A percentile compares a stretch with the other conserved stretches of the same genome.
phyloP scores from a whole-genome alignment of 2,329 filamentous ascomycete genomes.

The Chaetomiaceae sp. region DNA sequence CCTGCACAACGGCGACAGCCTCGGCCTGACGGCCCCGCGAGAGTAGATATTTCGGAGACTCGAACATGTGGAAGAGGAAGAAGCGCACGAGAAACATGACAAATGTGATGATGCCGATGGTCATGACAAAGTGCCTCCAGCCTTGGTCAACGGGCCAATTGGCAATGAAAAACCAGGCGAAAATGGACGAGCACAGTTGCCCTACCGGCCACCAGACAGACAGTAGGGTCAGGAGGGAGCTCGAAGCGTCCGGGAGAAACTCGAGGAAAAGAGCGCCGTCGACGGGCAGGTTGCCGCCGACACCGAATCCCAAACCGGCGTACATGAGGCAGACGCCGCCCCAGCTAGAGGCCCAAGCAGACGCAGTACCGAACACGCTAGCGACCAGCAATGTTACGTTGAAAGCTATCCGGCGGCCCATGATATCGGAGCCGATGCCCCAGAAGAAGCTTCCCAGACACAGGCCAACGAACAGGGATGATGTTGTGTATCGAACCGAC shows the following conservation, averaged over 20 bases:
- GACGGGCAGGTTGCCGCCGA: conserved; percentile 72
- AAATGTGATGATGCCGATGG: conserved; percentile 68
- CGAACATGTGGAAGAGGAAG: conserved; percentile 75
- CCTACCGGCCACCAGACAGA: conserved; percentile 85
- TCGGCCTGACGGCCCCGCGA: conserved; percentile 71
- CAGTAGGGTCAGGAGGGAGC: conserved; percentile 70
- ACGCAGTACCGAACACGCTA: conserved; percentile 66
- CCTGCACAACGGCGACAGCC: conserved; percentile 74
- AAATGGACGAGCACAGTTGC: conserved; percentile 65
- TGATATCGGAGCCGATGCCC: conserved; percentile 72
- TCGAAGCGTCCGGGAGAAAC: conserved; percentile 72
- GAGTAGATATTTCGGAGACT: conserved; percentile 80
- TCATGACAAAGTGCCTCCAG: conserved; percentile 70
- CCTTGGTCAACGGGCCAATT: conserved; percentile 65
- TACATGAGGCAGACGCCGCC: conserved; percentile 57
- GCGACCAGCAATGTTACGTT: conserved; percentile 74
- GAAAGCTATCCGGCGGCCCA: conserved; percentile 77
- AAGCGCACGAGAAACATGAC: conserved; percentile 75
- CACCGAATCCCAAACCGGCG: conserved; percentile 60
- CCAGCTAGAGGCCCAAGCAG: conserved; percentile 67
- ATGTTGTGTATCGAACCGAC: conserved; percentile 74
- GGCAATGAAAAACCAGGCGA: conserved; percentile 73
- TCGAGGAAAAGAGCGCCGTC: conserved; percentile 81
- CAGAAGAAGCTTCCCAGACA: conserved; percentile 75
- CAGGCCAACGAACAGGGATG: conserved; percentile 69